Evolutionary conservation across 139 green algal species (phyloP).

Genomic region (Yamagishiella unicocca): DNA sequence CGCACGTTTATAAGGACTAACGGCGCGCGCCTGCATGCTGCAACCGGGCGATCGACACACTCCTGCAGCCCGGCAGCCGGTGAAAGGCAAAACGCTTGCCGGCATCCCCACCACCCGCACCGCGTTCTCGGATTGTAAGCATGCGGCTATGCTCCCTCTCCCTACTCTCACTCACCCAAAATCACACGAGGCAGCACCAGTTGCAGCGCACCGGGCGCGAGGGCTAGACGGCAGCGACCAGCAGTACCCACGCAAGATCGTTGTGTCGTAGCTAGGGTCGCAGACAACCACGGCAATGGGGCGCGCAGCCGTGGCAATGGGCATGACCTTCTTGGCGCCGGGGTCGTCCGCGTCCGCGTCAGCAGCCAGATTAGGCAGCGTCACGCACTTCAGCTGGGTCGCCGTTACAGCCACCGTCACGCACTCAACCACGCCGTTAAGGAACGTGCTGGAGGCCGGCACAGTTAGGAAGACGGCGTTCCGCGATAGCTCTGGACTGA

Average conservation of each 20-base stretch:
- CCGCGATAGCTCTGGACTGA: constrained; percentile 14
- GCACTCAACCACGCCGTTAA: constrained; percentile 50
- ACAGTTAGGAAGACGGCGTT: constrained; percentile 48
- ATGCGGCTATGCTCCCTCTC: too few relatives aligned
- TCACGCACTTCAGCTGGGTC: constrained; percentile 32
- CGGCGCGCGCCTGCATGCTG: too few relatives aligned
- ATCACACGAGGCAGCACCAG: neutral
- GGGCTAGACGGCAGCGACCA: neutral
- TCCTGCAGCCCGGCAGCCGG: too few relatives aligned
- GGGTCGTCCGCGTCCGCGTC: constrained; percentile 46
- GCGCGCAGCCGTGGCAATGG: neutral
- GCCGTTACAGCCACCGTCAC: neutral
- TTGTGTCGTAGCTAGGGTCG: neutral
- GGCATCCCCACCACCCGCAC: too few relatives aligned
- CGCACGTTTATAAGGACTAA: too few relatives aligned
- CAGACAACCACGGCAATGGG: constrained; percentile 35
- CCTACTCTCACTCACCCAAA: constrained; percentile 15
- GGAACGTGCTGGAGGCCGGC: constrained; percentile 47
- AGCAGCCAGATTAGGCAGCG: constrained; percentile 26
- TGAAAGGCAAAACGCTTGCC: too few relatives aligned
- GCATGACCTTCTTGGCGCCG: constrained; percentile 4
- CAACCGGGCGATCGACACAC: too few relatives aligned
- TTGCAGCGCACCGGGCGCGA: neutral
- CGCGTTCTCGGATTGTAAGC: too few relatives aligned
- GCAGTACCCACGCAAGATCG: constrained; percentile 23